These are phyloP conservation scores for Teratosphaeria epicoccoides DNA, from an alignment of 2,329 filamentous ascomycete genomes.

Conservation along the genomic window DNA sequence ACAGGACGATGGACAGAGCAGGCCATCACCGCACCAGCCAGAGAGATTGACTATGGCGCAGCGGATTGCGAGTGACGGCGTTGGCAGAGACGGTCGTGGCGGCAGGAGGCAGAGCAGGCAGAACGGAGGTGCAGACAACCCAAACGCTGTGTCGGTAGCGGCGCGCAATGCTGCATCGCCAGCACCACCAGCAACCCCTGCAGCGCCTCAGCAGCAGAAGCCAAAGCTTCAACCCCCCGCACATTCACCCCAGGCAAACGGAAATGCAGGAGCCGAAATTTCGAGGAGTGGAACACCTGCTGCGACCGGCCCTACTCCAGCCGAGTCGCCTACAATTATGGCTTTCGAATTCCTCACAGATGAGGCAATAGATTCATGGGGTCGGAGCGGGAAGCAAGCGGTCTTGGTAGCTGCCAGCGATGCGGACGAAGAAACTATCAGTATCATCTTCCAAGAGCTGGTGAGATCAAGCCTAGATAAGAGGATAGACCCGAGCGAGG, in stretches of 20 bases:
- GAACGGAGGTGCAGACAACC: constrained; percentile 3
- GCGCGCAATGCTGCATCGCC: constrained; percentile 6
- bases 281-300: constrained; percentile 8
- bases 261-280: constrained; percentile 6
- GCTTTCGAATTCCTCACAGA: constrained; percentile 69
- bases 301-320: constrained; percentile 6
- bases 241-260: background rate
- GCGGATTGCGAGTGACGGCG: constrained; percentile 31
- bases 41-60: constrained; percentile 43
- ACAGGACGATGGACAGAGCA: constrained; percentile 31
- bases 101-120: constrained; percentile 9
- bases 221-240: background rate
- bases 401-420: constrained; percentile 55
- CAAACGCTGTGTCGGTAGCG: constrained; percentile 6
- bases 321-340: constrained; percentile 36
- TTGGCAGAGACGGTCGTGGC: constrained; percentile 7
- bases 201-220: constrained; percentile 3
- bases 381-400: constrained; percentile 52
- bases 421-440: constrained; percentile 58
- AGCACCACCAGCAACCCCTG: constrained; percentile 1
- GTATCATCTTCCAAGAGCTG: constrained; percentile 73
- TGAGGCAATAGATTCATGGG: constrained; percentile 57
- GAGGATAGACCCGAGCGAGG: constrained; percentile 55
- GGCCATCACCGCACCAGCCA: constrained; percentile 43
- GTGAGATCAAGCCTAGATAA: constrained; percentile 63